These are phyloP conservation scores for Neopestalotiopsis sp. DNA, from an alignment of 2,329 filamentous ascomycete genomes.

Conservation along the genomic window DNA sequence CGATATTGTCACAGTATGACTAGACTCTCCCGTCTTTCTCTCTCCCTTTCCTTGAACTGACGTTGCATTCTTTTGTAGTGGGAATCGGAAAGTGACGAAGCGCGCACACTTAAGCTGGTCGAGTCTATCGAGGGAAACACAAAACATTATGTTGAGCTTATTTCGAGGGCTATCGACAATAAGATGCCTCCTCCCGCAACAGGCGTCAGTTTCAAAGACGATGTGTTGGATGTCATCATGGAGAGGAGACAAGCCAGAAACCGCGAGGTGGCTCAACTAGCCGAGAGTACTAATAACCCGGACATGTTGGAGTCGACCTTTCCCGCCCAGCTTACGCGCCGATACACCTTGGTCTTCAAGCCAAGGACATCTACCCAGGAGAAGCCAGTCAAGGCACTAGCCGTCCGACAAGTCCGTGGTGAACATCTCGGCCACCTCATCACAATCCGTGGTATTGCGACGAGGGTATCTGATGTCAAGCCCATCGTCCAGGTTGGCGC, in stretches of 20 bases:
- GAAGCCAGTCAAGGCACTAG: conserved; percentile 68
- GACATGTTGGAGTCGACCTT: conserved; percentile 77
- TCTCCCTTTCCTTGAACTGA: background rate
- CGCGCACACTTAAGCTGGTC: conserved; percentile 68
- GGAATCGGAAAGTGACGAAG: conserved; percentile 72
- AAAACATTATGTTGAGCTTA: conserved; percentile 91
- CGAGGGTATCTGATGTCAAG: conserved; percentile 96
- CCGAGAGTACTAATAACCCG: conserved; percentile 69
- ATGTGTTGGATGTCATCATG: conserved; percentile 96
- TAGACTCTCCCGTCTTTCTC: conserved; percentile 19
- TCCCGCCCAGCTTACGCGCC: conserved; percentile 86
- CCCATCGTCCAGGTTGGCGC: conserved; percentile 97
- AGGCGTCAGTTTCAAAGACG: conserved; percentile 94
- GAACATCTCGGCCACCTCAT: conserved; percentile 94
- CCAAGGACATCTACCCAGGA: conserved; percentile 77
- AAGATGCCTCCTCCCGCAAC: conserved; percentile 79
- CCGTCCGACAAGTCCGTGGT: conserved; percentile 91
- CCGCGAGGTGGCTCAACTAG: conserved; percentile 71
- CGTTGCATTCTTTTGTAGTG: conserved; percentile 56
- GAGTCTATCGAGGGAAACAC: conserved; percentile 89
- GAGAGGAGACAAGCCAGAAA: conserved; percentile 88
- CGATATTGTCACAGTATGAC: conserved; percentile 76
- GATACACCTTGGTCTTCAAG: conserved; percentile 97
- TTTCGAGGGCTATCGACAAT: conserved; percentile 87
- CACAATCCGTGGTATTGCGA: conserved; percentile 91